Evolutionary conservation across 306 rosid genomes (phyloP).

Genomic region (Dryas alaskensis): DNA sequence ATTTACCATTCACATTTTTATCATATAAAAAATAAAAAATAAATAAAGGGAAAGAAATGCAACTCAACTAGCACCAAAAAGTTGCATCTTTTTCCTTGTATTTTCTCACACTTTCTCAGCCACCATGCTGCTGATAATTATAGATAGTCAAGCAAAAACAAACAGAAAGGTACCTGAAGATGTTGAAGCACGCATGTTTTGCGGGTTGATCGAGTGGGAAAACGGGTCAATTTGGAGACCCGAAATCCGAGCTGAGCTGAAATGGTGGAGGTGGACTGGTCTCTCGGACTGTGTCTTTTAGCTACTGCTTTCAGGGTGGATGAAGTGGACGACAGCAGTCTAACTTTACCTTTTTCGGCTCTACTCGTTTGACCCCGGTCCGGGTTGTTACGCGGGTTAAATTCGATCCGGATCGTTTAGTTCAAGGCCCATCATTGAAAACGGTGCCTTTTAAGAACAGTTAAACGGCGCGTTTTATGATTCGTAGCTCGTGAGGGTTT

Average conservation of each 20-base stretch:
- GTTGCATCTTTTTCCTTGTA: background rate
- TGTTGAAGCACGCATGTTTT: constrained; percentile 16
- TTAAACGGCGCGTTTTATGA: background rate
- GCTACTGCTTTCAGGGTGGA: background rate
- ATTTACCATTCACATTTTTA: background rate
- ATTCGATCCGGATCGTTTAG: background rate
- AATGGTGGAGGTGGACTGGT: constrained; percentile 1
- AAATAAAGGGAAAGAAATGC: background rate
- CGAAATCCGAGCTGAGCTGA: constrained; percentile 17
- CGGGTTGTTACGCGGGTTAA: background rate
- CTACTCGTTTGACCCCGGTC: background rate
- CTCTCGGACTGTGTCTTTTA: background rate
- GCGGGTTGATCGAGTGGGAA: constrained; percentile 11
- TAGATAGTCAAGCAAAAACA: background rate
- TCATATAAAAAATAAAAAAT: background rate
- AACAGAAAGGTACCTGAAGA: constrained; percentile 26
- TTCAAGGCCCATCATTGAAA: background rate
- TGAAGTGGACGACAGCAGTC: constrained; percentile 1
- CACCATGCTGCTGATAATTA: constrained; percentile 12
- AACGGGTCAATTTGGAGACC: constrained; percentile 15
- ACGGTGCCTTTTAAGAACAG: background rate
- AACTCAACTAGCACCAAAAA: constrained; percentile 3
- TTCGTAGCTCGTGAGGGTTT: background rate
- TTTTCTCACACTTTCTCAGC: constrained; percentile 15
- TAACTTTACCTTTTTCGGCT: background rate